A percentile compares a stretch with the other conserved stretches of the same genome.
Evolutionary conservation across 345 rosid genomes (phyloP).

Genomic region (Gossypium arboreum): DNA sequence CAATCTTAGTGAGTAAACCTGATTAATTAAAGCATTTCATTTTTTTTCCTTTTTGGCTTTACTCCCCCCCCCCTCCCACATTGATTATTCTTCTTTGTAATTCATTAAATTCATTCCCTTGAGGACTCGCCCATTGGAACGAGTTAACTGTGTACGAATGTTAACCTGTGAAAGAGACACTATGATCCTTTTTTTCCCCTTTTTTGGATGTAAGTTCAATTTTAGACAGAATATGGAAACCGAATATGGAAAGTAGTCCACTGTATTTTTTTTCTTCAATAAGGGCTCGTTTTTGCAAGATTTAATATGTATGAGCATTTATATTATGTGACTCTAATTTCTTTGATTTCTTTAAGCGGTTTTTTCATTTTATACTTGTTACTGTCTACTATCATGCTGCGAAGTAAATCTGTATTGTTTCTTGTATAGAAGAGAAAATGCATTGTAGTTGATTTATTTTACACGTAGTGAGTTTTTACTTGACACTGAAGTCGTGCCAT

Average conservation of each 20-base stretch:
- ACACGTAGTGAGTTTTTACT: neutral
- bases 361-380: neutral
- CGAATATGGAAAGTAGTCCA: conserved; percentile 14
- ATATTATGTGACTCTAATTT: neutral
- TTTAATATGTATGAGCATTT: neutral
- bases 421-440: neutral
- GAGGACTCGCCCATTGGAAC: conserved; percentile 17
- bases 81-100: conserved; percentile 36
- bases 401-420: neutral
- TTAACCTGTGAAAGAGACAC: conserved; percentile 24
- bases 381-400: neutral
- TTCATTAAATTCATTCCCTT: conserved; percentile 40
- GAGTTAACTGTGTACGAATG: conserved; percentile 22
- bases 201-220: conserved; percentile 5
- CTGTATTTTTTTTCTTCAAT: conserved; percentile 17
- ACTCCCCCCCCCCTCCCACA: conserved; percentile 21
- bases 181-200: neutral
- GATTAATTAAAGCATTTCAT: neutral
- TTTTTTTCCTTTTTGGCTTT: conserved; percentile 6
- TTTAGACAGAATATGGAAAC: conserved; percentile 13
- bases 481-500: neutral
- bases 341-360: neutral
- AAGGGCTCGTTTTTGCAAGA: neutral
- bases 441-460: neutral
- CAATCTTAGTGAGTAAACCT: conserved; percentile 59